A percentile compares a stretch with the other conserved stretches of the same genome.
Evolutionary conservation across 1,139 yeast species (phyloP).

Genomic region (Kluyveromyces sp.): DNA sequence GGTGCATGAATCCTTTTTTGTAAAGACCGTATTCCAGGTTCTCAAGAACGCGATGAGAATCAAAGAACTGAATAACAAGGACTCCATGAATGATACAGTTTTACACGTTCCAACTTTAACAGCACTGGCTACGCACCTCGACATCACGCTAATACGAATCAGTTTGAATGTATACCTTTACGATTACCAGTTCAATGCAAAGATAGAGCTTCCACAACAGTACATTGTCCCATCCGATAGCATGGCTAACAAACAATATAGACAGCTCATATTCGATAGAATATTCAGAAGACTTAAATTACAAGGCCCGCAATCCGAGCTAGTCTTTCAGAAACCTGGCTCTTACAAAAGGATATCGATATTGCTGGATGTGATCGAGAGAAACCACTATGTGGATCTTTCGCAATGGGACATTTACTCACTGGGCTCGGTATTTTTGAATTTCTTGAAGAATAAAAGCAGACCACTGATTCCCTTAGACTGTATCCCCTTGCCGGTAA

Average conservation of each 20-base stretch:
- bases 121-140: constrained; percentile 57
- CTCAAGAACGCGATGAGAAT: constrained; percentile 53
- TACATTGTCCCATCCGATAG: constrained; percentile 26
- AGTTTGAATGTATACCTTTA: constrained; percentile 65
- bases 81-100: constrained; percentile 16
- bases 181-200: constrained; percentile 37
- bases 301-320: constrained; percentile 41
- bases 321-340: constrained; percentile 54
- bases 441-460: constrained; percentile 41
- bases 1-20: constrained; percentile 90
- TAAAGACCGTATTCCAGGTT: constrained; percentile 71
- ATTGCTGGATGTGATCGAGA: constrained; percentile 44
- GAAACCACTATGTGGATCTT: constrained; percentile 50
- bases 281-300: constrained; percentile 42
- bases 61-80: constrained; percentile 32
- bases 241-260: constrained; percentile 31
- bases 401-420: constrained; percentile 58
- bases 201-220: constrained; percentile 31
- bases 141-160: constrained; percentile 69
- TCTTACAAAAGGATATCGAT: constrained; percentile 46
- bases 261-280: constrained; percentile 36
- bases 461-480: constrained; percentile 41
- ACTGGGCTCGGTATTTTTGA: constrained; percentile 47
- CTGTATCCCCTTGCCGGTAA: constrained; percentile 41
- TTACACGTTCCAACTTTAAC: constrained; percentile 40